Percentiles rank a stretch among this genome's conserved stretches.
These are phyloP conservation scores for Epithele typhae DNA, from an alignment of 768 basidiomycete species.

Conservation along the genomic window DNA sequence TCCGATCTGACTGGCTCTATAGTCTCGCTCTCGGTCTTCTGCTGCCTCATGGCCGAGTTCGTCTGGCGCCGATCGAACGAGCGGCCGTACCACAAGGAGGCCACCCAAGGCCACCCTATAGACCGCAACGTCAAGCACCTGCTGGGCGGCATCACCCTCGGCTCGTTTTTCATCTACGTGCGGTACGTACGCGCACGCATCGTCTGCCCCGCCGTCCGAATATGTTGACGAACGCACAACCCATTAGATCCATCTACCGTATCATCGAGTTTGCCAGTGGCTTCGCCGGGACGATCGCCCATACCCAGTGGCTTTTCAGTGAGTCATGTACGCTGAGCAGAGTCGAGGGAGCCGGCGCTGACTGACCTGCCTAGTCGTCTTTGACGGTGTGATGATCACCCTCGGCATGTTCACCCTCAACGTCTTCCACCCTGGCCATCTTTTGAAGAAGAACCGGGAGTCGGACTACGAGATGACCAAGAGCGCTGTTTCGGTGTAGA, in stretches of 20 bases:
- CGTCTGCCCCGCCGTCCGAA: not conserved
- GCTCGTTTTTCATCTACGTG: constrained; percentile 22
- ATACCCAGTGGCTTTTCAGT: not conserved
- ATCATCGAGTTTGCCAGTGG: constrained; percentile 28
- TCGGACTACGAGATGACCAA: too few species aligned
- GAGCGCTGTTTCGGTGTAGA: too few species aligned
- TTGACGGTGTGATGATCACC: constrained; percentile 31
- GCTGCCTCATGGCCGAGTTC: constrained; percentile 40
- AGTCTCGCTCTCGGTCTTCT: constrained; percentile 25
- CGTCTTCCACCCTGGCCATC: constrained; percentile 29
- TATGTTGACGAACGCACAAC: constrained; percentile 4
- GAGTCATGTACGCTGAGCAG: constrained; percentile 44
- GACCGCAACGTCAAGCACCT: constrained; percentile 22
- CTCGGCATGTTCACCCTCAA: constrained; percentile 30
- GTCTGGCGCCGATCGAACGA: constrained; percentile 34
- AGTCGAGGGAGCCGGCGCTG: constrained; percentile 26
- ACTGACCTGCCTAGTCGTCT: constrained; percentile 14
- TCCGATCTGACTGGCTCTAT: not conserved
- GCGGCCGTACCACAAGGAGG: constrained; percentile 25
- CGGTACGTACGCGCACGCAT: constrained; percentile 20
- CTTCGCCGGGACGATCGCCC: not conserved
- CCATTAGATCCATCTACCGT: constrained; percentile 43
- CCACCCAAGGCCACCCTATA: not conserved
- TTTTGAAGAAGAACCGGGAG: too few species aligned
- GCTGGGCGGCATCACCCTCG: constrained; percentile 19